Base-by-base conservation (phyloP, 1,284 basidiomycete species). In the Ustilago tritici region DNA sequence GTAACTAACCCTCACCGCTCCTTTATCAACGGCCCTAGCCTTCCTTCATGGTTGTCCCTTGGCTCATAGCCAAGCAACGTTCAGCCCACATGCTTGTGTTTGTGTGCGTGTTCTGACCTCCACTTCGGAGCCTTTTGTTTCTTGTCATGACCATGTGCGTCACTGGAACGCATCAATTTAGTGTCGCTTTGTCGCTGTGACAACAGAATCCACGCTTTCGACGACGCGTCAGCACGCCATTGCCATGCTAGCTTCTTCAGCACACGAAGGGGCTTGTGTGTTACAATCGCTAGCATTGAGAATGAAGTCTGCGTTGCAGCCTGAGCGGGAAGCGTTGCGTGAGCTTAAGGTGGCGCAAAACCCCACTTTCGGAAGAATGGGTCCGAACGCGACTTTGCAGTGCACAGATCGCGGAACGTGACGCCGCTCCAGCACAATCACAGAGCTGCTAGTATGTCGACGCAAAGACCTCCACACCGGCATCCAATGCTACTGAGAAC, bases 71-170 rank as follows among this genome's bases (percentile, higher is more conserved):
- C 23, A 50, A 50, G 49, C 49, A 40, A 40, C 38, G 15, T 40
- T 2, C 4, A 40, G 23, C 23, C 23, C 23, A 28, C 23, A 28
- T 28, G 3, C 23, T 28, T 28, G 23, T 28, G 23, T 40, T 50
- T 32, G 28, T 28, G 23, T 40, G 38, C 4, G 11, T 32, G 49
- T 12, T 31, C 15, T 31, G 49, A 50, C 52, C 52, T 54, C 52
- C 52, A 54, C 52, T 7, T 54, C 52, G 52, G 52, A 54, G 52
- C 52, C 52, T 54, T 54, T 54, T 54, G 32, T 54, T 15, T 19
- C 36, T 15, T 19, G 10, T 4, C 5, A 14, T 12, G 49, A 31
- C 9, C 23, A 50, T 12, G 49, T 50, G 49, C 23, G 12, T 31
- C 49, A 14, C 14, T 23, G 28, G 2, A 19, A 31, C 11, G 11